A percentile compares a stretch with the other conserved stretches of the same genome.
These are phyloP conservation scores for Candida ortonii DNA, from an alignment of 805 yeast genomes.

Conservation along the genomic window DNA sequence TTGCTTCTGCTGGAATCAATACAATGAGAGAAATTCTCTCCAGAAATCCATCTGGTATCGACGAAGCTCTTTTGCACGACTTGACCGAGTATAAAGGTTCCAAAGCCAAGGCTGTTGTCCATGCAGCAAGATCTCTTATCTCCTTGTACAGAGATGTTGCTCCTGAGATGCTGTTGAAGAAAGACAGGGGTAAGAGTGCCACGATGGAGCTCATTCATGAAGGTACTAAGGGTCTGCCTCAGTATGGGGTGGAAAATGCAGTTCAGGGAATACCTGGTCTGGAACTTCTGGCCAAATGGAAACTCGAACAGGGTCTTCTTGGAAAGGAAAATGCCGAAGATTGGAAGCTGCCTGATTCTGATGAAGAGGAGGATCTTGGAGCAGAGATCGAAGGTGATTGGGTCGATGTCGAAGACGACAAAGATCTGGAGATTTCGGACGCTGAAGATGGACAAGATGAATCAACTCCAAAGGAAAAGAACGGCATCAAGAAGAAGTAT, in stretches of 20 bases:
- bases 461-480: constrained; percentile 33
- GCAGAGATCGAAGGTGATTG: constrained; percentile 85
- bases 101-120: constrained; percentile 87
- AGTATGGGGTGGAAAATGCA: constrained; percentile 72
- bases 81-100: constrained; percentile 88
- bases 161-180: constrained; percentile 87
- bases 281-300: constrained; percentile 88
- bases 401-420: constrained; percentile 82
- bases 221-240: constrained; percentile 47
- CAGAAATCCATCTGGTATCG: constrained; percentile 94
- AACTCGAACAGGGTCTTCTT: constrained; percentile 51
- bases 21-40: constrained; percentile 90
- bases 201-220: constrained; percentile 73
- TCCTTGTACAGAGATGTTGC: constrained; percentile 90
- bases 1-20: constrained; percentile 96
- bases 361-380: constrained; percentile 46
- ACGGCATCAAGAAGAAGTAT: constrained; percentile 34
- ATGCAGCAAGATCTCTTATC: constrained; percentile 89
- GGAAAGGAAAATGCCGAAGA: constrained; percentile 57
- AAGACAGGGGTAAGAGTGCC: constrained; percentile 92
- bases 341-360: constrained; percentile 63
- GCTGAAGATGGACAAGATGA: constrained; percentile 44
- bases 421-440: constrained; percentile 58
- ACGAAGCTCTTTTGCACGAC: constrained; percentile 82
- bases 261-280: constrained; percentile 85